Evolutionary conservation across 768 basidiomycete species (phyloP), one percentile per base, ranked within the genome.

Genomic region (Rhizopogon vulgaris): DNA sequence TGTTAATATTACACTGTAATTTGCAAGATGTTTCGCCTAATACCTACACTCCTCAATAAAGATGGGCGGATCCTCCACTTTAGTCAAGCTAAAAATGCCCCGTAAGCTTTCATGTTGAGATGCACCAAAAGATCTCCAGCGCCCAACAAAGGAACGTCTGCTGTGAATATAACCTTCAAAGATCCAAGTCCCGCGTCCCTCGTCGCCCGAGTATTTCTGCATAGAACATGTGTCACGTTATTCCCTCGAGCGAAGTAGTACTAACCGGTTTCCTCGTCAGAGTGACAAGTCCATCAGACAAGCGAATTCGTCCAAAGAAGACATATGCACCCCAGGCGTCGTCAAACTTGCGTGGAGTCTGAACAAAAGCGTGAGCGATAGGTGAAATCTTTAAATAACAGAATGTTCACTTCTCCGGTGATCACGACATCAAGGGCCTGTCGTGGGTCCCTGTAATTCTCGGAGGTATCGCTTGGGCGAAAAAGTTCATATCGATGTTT

Each of bases 291-390:
- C 86, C 87, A 61, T 85, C 80, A 37, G 71, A 70, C 25, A 69
- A 54, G 32, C 77, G 71, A 41, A 87, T 73, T 24, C 78, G 70
- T 45, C 87, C 87, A 10, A 72, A 70, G 60, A 83, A 80, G 52
- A 64, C 74, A 64, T 78, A 87, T 10, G 79, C 78, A 4, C 81
- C 84, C 85, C 87, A 90, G 7, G 82, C 82, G 37, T 71, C 69
- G 53, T 81, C 80, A 50, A 81, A 78, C 42, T 73, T 72, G 42
- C 59, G 66, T 41, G 75, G 68, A 2, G 83, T 85, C 83, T 85
- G 53, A 25, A 40, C 41, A 7, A 28, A 15, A 53, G 28, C 61
- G 68, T 67, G 58, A 69, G 61, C 22, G 18, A 46, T 38, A 55
- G 28, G 37, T 40, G 5, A 54, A 56, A 6, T 52, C 52, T 30